These are phyloP conservation scores for Talaromyces sp. DNA, from an alignment of 2,329 filamentous ascomycete species.

Conservation along the genomic window DNA sequence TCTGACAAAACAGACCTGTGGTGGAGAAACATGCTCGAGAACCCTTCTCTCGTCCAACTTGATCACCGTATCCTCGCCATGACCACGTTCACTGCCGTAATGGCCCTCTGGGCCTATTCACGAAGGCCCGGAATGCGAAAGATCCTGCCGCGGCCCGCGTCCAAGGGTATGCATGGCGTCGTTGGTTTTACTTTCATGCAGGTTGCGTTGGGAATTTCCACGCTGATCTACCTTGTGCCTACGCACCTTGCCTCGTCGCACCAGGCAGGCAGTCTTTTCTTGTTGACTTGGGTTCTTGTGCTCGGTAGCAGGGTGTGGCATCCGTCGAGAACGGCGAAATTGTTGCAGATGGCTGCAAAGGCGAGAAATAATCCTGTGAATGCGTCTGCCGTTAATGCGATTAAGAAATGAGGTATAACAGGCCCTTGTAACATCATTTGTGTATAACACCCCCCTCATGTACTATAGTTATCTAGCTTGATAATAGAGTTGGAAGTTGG, in stretches of 20 bases:
- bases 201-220: constrained; percentile 80
- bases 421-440: not conserved
- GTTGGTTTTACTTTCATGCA: constrained; percentile 79
- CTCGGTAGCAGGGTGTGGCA: constrained; percentile 73
- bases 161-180: constrained; percentile 68
- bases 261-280: constrained; percentile 81
- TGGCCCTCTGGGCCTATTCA: constrained; percentile 76
- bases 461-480: constrained; percentile 2
- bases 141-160: constrained; percentile 51
- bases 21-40: constrained; percentile 98
- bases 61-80: constrained; percentile 91
- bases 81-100: constrained; percentile 76
- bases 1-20: constrained; percentile 76
- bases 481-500: not conserved
- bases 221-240: constrained; percentile 90
- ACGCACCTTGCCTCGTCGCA: constrained; percentile 82
- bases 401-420: constrained; percentile 13
- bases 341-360: constrained; percentile 49
- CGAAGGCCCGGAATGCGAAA: constrained; percentile 60
- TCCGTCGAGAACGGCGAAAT: constrained; percentile 58
- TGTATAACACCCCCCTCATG: constrained; percentile 14
- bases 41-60: constrained; percentile 90
- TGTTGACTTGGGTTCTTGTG: constrained; percentile 76
- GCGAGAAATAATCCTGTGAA: constrained; percentile 24
- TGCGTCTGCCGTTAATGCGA: constrained; percentile 19